These are phyloP conservation scores for Cladophialophora psammophila DNA, from an alignment of 2,329 filamentous ascomycete species.

Conservation along the genomic window DNA sequence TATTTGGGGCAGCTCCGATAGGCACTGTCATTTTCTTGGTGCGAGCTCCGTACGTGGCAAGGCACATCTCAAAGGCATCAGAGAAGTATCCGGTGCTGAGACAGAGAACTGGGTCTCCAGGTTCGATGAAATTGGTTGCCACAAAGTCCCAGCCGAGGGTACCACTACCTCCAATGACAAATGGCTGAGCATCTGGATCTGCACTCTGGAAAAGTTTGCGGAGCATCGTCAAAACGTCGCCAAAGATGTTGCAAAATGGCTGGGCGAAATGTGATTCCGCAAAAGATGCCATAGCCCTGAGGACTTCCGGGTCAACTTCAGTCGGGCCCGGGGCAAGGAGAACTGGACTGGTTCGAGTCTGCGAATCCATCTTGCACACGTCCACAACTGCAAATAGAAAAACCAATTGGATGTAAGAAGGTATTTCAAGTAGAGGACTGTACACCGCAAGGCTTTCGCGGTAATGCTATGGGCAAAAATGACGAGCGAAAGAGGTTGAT, in stretches of 20 bases:
- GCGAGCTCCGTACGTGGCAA: constrained; percentile 87
- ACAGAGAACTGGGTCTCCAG: constrained; percentile 86
- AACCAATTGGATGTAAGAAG: neutral
- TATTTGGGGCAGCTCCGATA: constrained; percentile 84
- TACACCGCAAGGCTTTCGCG: neutral
- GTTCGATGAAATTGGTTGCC: constrained; percentile 86
- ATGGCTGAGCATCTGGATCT: constrained; percentile 81
- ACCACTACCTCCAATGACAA: constrained; percentile 90
- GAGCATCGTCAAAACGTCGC: constrained; percentile 84
- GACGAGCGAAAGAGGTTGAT: neutral
- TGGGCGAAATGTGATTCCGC: constrained; percentile 87
- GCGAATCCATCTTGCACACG: constrained; percentile 10
- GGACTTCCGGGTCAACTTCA: constrained; percentile 25
- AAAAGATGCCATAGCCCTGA: constrained; percentile 23
- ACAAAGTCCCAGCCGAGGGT: constrained; percentile 97
- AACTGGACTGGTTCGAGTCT: constrained; percentile 55
- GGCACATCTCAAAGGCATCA: constrained; percentile 89
- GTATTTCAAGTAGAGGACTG: neutral
- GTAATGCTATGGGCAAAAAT: neutral
- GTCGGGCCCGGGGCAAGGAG: constrained; percentile 89
- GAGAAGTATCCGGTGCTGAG: constrained; percentile 98
- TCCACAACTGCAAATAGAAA: neutral
- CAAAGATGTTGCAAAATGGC: constrained; percentile 86
- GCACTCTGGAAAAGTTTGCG: constrained; percentile 94
- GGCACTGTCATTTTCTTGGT: constrained; percentile 87